Percentiles rank a stretch among this genome's conserved stretches.
Evolutionary conservation across 148 eudicot species (phyloP).

Genomic region (Nepenthes mirabilis): DNA sequence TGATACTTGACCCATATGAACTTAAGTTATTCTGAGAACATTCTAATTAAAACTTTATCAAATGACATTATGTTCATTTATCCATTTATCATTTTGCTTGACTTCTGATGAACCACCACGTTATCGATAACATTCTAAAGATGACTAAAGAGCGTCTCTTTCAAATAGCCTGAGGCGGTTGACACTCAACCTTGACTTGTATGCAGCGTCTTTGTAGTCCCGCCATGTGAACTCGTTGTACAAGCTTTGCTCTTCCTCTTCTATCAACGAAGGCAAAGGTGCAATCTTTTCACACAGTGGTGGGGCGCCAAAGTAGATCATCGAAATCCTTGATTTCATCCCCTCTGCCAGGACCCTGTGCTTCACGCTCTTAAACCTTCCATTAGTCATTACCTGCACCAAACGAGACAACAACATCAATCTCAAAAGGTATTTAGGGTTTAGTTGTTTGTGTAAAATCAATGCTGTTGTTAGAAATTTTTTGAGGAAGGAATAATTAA

Average conservation of each 20-base stretch:
- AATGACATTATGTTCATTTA: too few relatives aligned
- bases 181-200: conserved; percentile 26
- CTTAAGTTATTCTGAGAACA: too few relatives aligned
- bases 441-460: too few relatives aligned
- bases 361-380: conserved; percentile 66
- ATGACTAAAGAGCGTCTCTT: background rate
- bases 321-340: conserved; percentile 50
- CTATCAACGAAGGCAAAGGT: conserved; percentile 32
- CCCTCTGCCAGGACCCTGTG: conserved; percentile 49
- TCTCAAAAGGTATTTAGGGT: too few relatives aligned
- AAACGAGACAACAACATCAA: too few relatives aligned
- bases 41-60: too few relatives aligned
- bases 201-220: conserved; percentile 25
- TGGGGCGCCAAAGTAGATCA: conserved; percentile 71
- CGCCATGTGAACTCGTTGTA: conserved; percentile 36
- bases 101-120: too few relatives aligned
- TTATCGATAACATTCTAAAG: too few relatives aligned
- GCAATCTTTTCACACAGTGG: conserved; percentile 42
- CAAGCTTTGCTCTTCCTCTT: conserved; percentile 19
- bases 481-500: too few relatives aligned
- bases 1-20: too few relatives aligned
- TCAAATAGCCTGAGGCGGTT: conserved; percentile 23
- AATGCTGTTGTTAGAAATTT: too few relatives aligned
- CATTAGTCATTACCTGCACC: conserved; percentile 60
- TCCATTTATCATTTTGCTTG: too few relatives aligned